These are phyloP conservation scores for Trichosanthes cucumerina DNA, from an alignment of 306 rosid species.

Conservation along the genomic window DNA sequence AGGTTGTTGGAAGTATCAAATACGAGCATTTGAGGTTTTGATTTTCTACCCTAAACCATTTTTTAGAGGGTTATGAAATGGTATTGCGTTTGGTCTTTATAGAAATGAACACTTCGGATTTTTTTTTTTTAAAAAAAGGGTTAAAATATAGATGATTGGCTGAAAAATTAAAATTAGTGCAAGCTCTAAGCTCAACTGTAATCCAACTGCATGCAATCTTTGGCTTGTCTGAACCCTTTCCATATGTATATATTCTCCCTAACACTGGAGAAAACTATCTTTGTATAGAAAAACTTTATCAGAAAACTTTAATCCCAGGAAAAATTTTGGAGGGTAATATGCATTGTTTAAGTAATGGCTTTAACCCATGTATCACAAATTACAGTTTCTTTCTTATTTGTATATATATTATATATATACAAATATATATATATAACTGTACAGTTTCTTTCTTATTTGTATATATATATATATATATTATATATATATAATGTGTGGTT, in stretches of 20 bases:
- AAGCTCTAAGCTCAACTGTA: background rate
- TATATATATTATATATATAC: background rate
- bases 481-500: too few species aligned
- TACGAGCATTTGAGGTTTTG: background rate
- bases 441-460: too few species aligned
- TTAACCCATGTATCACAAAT: background rate
- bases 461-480: too few species aligned
- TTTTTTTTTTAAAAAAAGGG: background rate
- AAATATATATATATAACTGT: too few species aligned
- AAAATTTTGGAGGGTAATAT: background rate
- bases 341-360: background rate
- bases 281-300: background rate
- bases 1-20: background rate
- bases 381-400: background rate
- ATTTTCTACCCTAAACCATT: background rate
- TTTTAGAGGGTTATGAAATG: background rate
- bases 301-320: background rate
- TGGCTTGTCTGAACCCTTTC: constrained; percentile 2
- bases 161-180: background rate
- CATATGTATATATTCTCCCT: background rate
- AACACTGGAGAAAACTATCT: background rate
- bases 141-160: background rate
- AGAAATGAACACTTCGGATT: background rate
- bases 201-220: background rate
- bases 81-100: too few species aligned